Evolutionary conservation across 192 early-diverging fungal genomes (phyloP), one percentile per base, ranked within the genome.

Genomic region (Funneliformis mosseae): DNA sequence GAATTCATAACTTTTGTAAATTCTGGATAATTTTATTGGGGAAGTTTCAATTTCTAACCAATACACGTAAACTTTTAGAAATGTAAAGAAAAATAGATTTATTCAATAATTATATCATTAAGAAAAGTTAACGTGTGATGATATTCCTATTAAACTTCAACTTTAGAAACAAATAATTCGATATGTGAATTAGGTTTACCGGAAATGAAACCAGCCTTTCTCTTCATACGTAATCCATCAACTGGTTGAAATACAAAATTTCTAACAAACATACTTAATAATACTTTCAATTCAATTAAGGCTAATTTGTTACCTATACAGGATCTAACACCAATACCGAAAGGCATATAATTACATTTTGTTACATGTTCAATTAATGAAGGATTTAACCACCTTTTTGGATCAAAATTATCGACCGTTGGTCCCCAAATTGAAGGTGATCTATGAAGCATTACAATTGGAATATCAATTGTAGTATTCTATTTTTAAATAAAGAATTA

Each of bases 281-380:
- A 59, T 48, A 90, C 79, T 81, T 91, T 91, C 61, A 87, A 82
- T 82, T 91, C 90, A 21, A 85, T 83, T 68, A 87, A 69, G 43
- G 90, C 90, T 78, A 91, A 85, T 78, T 83, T 85, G 55, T 84
- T 81, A 12, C 89, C 90, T 33, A 91, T 90, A 41, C 90, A 91
- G n/a, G 86, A 83, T 8, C 89, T 68, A n/a, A 83, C 80, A 14
- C 90, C 90, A 5, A 84, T 84, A 48, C 84, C 61, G 69, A 91
- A 91, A 0, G 90, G 89, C 4, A 74, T 10, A 38, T 82, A 87
- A 5, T 77, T 81, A 75, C 70, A 85, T 42, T 67, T 70, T 1
- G 82, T 78, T 16, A 82, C 69, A 67, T 74, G 60, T 61, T 79
- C 80, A 25, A 74, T 82, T 12, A 78, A 68, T 0, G 62, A 16